A percentile compares a stretch with the other conserved stretches of the same genome.
Conservation (phyloP, 345 rosid genomes). For the Corymbia maculata region DNA sequence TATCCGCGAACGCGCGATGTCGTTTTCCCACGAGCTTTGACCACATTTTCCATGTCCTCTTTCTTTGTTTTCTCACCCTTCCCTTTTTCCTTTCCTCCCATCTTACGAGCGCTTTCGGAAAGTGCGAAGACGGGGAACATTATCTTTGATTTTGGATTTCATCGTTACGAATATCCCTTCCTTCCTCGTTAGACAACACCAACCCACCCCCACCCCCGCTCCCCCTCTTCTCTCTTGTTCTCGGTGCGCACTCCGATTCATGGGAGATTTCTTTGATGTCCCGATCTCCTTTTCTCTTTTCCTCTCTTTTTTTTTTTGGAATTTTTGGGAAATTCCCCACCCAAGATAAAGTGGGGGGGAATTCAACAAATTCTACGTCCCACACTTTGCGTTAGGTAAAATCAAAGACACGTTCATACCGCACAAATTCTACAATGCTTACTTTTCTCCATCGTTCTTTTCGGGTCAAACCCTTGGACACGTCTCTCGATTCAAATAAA, state of each 20-base stretch:
- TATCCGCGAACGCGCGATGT: not conserved
- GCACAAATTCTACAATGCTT: not conserved
- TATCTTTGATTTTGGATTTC: not conserved
- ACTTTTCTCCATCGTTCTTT: not conserved
- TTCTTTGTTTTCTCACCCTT: not conserved
- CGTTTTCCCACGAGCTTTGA: not conserved
- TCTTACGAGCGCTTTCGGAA: not conserved
- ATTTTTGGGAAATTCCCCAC: not conserved
- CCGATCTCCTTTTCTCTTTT: not conserved
- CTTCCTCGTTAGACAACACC: not conserved
- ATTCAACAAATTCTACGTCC: not conserved
- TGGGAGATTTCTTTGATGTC: not conserved
- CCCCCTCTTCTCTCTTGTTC: not conserved
- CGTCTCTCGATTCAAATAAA: not conserved
- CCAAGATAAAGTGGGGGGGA: not conserved
- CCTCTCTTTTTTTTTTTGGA: too few species aligned
- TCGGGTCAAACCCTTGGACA: not conserved
- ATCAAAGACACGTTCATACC: not conserved
- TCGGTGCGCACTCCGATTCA: too few species aligned
- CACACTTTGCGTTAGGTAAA: not conserved
- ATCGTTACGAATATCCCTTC: not conserved
- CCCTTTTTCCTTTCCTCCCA: too few species aligned
- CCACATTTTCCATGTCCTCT: not conserved
- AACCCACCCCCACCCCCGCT: fast-evolving
- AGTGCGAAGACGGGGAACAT: not conserved